Evolutionary conservation across 2,329 filamentous ascomycete genomes (phyloP), one percentile per base, ranked within the genome.

Genomic region (Cladophialophora psammophila): DNA sequence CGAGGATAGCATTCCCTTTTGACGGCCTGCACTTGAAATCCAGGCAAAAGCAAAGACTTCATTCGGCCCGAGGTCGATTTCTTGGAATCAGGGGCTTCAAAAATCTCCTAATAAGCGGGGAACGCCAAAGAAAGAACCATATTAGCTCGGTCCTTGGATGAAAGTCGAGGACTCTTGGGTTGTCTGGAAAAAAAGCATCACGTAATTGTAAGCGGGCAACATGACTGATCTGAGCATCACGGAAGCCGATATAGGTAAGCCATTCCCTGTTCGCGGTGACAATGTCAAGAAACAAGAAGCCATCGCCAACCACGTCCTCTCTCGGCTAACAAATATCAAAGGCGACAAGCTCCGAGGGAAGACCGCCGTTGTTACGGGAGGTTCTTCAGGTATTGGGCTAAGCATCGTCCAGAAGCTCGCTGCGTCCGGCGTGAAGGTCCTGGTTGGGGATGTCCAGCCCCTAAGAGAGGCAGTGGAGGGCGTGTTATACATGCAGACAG

Each of bases 321-420:
- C 26, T 26, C 26, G 26, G 26, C 26, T 26, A 26, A 50, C 8
- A 26, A 50, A 5, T 7, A 31, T 12, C 45, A 26, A 50, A 50
- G 45, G 45, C 18, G 45, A 50, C 45, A 50, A 50, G 45, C 45
- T 50, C 10, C 45, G 45, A 10, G 45, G 45, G 18, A 50, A 50
- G 45, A 50, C 45, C 3, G 45, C 45, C 45, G 18, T 50, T 26
- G 45, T 50, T 18, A 50, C 45, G 45, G 45, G 45, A 1, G 45
- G 45, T 0, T 50, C 45, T 26, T 50, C 45, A 10, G 45, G 45
- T 9, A 50, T 50, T 1, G 45, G 45, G 10, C 45, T 50, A 18
- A 50, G 45, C 18, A 50, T 50, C 15, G 45, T 50, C 9, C 45
- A 50, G 45, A 50, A 50, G 10, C 45, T 50, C 8, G 45, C 18